These are phyloP conservation scores for Paramecium bursaria DNA, from an alignment of 73 alveolate genomes.

Conservation along the genomic window DNA sequence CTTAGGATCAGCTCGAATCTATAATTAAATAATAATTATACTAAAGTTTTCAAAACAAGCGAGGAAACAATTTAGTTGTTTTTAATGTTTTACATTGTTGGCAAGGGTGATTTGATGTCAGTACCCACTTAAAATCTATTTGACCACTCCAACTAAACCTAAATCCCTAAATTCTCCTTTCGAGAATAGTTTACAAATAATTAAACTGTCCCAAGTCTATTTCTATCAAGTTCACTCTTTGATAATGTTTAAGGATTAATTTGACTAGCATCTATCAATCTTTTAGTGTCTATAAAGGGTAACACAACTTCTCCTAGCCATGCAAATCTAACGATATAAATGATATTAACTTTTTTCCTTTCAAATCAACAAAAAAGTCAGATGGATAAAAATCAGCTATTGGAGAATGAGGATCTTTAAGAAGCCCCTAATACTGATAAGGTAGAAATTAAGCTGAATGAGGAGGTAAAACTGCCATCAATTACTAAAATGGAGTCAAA, in stretches of 20 bases:
- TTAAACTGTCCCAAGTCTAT: slow-evolving; percentile 24
- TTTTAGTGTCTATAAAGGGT: slow-evolving; percentile 70
- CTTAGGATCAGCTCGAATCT: background rate
- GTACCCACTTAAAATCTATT: slow-evolving; percentile 17
- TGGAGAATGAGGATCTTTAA: slow-evolving; percentile 79
- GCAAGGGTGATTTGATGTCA: slow-evolving; percentile 51
- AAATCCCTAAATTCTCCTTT: background rate
- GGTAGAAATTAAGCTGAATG: slow-evolving; percentile 87
- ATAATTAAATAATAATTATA: too few relatives aligned
- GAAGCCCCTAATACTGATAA: slow-evolving; percentile 78
- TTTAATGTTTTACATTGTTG: slow-evolving; percentile 18
- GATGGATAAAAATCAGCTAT: slow-evolving; percentile 98
- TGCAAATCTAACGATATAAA: too few relatives aligned
- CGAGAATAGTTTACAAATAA: background rate
- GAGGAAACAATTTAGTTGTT: slow-evolving; percentile 30
- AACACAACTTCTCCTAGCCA: slow-evolving; percentile 86
- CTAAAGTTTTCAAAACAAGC: background rate
- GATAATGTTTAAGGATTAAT: background rate
- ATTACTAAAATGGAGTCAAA: slow-evolving; percentile 87
- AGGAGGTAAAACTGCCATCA: slow-evolving; percentile 93
- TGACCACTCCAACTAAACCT: slow-evolving; percentile 13
- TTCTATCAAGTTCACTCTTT: slow-evolving; percentile 18
- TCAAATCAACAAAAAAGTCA: slow-evolving; percentile 94
- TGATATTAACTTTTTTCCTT: slow-evolving; percentile 97
- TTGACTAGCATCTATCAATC: slow-evolving; percentile 64